Evolutionary conservation across 2,329 filamentous ascomycete genomes (phyloP), one percentile per base, ranked within the genome.

Genomic region (Chrysoporthe austroafricana): DNA sequence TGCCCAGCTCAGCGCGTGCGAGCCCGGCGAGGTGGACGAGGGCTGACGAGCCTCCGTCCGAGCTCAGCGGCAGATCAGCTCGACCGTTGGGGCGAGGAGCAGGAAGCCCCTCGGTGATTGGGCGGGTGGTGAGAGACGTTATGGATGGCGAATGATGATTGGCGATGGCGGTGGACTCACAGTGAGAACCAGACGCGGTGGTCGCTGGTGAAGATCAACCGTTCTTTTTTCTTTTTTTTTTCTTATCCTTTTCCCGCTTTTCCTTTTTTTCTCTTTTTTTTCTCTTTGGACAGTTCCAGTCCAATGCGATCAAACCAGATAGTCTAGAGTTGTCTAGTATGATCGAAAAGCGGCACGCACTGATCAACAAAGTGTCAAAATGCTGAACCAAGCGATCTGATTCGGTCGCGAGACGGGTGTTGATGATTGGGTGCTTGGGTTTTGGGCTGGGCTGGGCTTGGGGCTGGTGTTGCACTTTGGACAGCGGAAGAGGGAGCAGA

Each of bases 381-480:
- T 54, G 50, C 21, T 54, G 50, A 54, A 48, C 18, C 26, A 44
- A 61, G 21, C 18, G 59, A 44, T 44, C 59, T 61, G 42, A 61
- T 61, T 61, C 59, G 59, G 42, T 61, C 43, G 43, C 43, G 26
- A 48, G 42, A 46, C 36, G 39, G 36, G 18, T 60, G 39, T n/a
- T 60, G 57, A n/a, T 60, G 57, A 60, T 60, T 60, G 57, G 57
- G 36, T n/a, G 34, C 7, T 57, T 56, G 54, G 54, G 32, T 26
- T 11, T 39, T 39, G 32, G 54, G 34, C 32, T n/a, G 54, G 54
- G 34, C 18, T 57, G 54, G 46, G 50, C 50, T 5, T n/a, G 16
- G n/a, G 21, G 5, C 13, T 21, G 50, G 36, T 42, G 57, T 60
- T 44, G 57, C 42, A 46, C 42, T 32, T 44, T 32, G 11, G 42